Evolutionary conservation across 257 asterid genomes (phyloP), one percentile per base, ranked within the genome.

Genomic region (Echites panduratus): DNA sequence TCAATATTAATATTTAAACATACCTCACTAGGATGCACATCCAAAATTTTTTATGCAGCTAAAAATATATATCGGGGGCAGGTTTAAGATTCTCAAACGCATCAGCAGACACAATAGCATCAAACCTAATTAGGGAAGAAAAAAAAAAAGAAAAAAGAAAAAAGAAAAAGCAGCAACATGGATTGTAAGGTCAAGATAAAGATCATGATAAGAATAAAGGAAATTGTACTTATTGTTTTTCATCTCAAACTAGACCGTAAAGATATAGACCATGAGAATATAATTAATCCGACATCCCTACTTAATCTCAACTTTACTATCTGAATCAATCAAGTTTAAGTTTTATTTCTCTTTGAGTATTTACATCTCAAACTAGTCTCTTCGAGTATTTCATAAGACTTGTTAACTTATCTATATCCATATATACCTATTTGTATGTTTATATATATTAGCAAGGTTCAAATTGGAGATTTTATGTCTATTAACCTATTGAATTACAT

Each of bases 41-140:
- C 90, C 86, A 94, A 81, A 81, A 74, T 82, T 74, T 83, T 90
- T 76, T 98, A 87, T 66, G 99, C 99, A 20, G 97, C 90, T 85
- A 94, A 83, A 84, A 94, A 94, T 79, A 94, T n/a, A n/a, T 94
- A 81, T 94, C 99, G 56, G 99, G 99, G 78, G 99, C 96, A 74
- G 99, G 98, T 81, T 94, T 94, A 88, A 94, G 83, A 79, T 91
- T 94, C 81, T 89, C 89, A 79, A 94, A 94, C 75, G 98, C 91
- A 79, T 94, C 98, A 47, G 99, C 99, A 56, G 99, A 94, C 70
- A 94, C 99, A 81, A 94, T 84, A 66, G 98, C 95, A 79, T 94
- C 99, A 84, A 94, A 91, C 96, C 99, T 94, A 89, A 76, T 68
- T 24, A 8, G 16, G 17, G 20, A n/a, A n/a, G 56, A 49, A 13